Conservation (phyloP, 345 rosid species). For the Ceriops decandra region DNA sequence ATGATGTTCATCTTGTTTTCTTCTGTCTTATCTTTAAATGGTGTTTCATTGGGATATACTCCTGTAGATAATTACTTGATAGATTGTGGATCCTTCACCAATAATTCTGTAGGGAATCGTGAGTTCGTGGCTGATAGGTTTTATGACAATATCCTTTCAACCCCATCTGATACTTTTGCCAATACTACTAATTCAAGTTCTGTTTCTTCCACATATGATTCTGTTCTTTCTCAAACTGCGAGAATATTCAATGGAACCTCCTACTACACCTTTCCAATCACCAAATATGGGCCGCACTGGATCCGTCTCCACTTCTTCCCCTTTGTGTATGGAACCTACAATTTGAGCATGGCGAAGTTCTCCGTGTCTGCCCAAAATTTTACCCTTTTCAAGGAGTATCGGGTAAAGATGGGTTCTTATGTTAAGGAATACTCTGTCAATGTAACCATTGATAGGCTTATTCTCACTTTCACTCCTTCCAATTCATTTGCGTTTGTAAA, state of each 20-base stretch:
- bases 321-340: conserved; percentile 27
- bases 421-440: conserved; percentile 61
- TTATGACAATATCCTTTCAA: conserved; percentile 13
- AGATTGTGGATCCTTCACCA: conserved; percentile 60
- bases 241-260: conserved; percentile 47
- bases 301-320: conserved; percentile 76
- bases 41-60: conserved; percentile 39
- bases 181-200: conserved; percentile 23
- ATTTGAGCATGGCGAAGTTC: conserved; percentile 58
- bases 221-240: conserved; percentile 52
- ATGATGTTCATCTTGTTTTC: conserved; percentile 26
- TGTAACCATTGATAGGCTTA: conserved; percentile 38
- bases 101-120: conserved; percentile 39
- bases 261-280: conserved; percentile 42
- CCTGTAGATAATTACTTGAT: conserved; percentile 53
- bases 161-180: conserved; percentile 2
- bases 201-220: conserved; percentile 23
- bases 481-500: conserved; percentile 64
- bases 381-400: conserved; percentile 53
- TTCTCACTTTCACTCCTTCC: conserved; percentile 48
- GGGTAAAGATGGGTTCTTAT: conserved; percentile 17
- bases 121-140: conserved; percentile 32
- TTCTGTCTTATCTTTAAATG: conserved; percentile 25
- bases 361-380: conserved; percentile 62
- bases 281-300: conserved; percentile 52